Base-by-base conservation (phyloP, 768 basidiomycete genomes). In the Leccinum fibrillosum region DNA sequence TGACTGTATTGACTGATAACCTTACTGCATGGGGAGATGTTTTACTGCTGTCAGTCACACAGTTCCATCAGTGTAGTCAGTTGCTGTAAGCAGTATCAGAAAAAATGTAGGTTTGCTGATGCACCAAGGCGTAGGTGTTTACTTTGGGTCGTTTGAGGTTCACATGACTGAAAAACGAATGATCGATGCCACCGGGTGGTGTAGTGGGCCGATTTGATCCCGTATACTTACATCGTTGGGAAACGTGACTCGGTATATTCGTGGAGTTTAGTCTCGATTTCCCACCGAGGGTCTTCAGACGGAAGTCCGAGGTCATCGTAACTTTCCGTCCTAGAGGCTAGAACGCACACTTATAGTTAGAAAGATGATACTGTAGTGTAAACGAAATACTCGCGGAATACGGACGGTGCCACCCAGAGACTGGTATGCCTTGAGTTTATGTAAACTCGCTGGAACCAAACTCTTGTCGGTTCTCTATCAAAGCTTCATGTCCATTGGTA, bases 61-160 rank as follows among this genome's bases (percentile, higher is more conserved):
- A n/a, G n/a, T n/a, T n/a, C n/a, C n/a, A n/a, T n/a, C n/a, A n/a
- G n/a, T n/a, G n/a, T n/a, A n/a, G n/a, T n/a, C n/a, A n/a, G n/a
- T n/a, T n/a, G n/a, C n/a, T n/a, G n/a, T n/a, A n/a, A n/a, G n/a
- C n/a, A n/a, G n/a, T n/a, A n/a, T n/a, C n/a, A n/a, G n/a, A n/a
- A n/a, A n/a, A n/a, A n/a, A n/a, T n/a, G n/a, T n/a, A n/a, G n/a
- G n/a, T n/a, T n/a, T n/a, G n/a, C n/a, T n/a, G n/a, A n/a, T n/a
- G n/a, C 2, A 88, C 71, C 15, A 87, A 74, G 0, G 81, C 85
- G 50, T 81, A 85, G 0, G 80, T 85, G 63, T 85, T 85, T 57
- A 88, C 77, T 58, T 78, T 80, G 10, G 81, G 81, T 47, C 85
- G 76, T 45, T 75, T 60, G 5, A 87, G 75, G 25, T 71, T 74